Conservation (phyloP, 1,284 basidiomycete genomes). For the Cryptococcus sp. region DNA sequence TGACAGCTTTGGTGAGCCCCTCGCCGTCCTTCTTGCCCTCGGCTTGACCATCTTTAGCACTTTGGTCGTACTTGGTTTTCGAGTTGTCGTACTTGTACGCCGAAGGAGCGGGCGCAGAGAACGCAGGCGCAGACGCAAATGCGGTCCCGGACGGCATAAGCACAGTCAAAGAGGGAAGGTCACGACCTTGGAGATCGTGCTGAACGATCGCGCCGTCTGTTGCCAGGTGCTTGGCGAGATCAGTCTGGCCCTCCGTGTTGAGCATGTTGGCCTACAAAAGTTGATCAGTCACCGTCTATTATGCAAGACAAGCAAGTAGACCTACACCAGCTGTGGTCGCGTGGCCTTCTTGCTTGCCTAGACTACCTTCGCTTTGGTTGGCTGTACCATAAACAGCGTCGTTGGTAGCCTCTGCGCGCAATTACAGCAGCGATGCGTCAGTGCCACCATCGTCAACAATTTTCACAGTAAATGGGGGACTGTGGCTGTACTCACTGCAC, state of each 20-base stretch:
- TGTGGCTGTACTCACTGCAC: slow-evolving; percentile 9
- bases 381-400: slow-evolving; percentile 12
- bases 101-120: not conserved
- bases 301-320: not conserved
- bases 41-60: too few species aligned
- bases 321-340: slow-evolving; percentile 11
- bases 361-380: slow-evolving; percentile 7
- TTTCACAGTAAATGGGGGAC: too few species aligned
- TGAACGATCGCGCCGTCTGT: slow-evolving; percentile 10
- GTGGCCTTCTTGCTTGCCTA: slow-evolving; percentile 13
- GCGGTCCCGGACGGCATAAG: too few species aligned
- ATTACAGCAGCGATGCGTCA: not conserved
- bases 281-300: not conserved
- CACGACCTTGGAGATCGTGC: slow-evolving; percentile 13
- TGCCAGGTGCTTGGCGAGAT: slow-evolving; percentile 8
- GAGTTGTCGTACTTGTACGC: not conserved
- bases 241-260: slow-evolving; percentile 9
- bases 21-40: too few species aligned
- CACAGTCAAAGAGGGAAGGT: not conserved
- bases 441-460: not conserved
- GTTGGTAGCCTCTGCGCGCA: slow-evolving; percentile 10
- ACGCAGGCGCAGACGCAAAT: not conserved
- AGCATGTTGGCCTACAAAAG: slow-evolving; percentile 3
- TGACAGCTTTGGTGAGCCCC: too few species aligned
- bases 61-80: too few species aligned